A percentile compares a stretch with the other conserved stretches of the same genome.
Conservation (phyloP, 345 rosid species). For the Lepidium africanum region DNA sequence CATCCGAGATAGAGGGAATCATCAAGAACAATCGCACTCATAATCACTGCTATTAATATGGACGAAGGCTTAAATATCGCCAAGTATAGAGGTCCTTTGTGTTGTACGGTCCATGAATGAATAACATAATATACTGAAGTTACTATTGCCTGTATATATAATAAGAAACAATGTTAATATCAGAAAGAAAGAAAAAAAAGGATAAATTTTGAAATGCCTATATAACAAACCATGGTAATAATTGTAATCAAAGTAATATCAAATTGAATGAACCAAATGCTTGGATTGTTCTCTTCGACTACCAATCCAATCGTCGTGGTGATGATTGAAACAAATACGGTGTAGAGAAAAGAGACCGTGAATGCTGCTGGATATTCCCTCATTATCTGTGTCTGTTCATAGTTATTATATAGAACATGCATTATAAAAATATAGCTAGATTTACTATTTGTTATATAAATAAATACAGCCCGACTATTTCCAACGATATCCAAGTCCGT, state of each 20-base stretch:
- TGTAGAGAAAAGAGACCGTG: conserved; percentile 56
- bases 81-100: conserved; percentile 62
- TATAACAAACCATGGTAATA: not conserved
- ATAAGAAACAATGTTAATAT: not conserved
- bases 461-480: too few relatives aligned
- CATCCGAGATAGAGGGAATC: conserved; percentile 60
- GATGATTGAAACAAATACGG: conserved; percentile 33
- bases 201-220: not conserved
- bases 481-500: too few relatives aligned
- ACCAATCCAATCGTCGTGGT: conserved; percentile 41
- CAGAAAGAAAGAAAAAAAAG: not conserved
- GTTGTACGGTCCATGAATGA: conserved; percentile 42
- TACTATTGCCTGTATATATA: conserved; percentile 37
- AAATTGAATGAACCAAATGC: conserved; percentile 48
- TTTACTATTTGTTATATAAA: not conserved
- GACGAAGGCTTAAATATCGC: conserved; percentile 63
- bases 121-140: conserved; percentile 37
- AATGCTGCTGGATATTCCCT: conserved; percentile 65
- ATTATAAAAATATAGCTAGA: not conserved
- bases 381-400: conserved; percentile 56
- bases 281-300: conserved; percentile 36
- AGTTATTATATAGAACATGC: not conserved
- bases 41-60: conserved; percentile 50
- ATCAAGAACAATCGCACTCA: conserved; percentile 47
- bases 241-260: conserved; percentile 17